Evolutionary conservation across 2,329 filamentous ascomycete species (phyloP).

Genomic region (Sphaerulina musiva): DNA sequence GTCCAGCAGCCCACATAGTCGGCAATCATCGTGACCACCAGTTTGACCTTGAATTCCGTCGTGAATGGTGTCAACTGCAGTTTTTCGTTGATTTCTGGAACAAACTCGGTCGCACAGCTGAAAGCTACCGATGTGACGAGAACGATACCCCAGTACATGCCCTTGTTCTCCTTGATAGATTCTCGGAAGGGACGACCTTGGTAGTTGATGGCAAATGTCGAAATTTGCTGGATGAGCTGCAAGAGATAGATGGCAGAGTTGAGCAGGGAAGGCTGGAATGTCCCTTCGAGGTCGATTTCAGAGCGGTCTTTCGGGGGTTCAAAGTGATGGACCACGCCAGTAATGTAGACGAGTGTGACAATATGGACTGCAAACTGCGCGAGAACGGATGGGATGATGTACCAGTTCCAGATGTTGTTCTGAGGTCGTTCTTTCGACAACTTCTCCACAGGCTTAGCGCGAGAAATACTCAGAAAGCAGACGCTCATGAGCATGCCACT

Average conservation of each 20-base stretch:
- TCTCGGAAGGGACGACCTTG: constrained; percentile 97
- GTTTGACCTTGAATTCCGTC: constrained; percentile 77
- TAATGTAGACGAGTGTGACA: constrained; percentile 86
- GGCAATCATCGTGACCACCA: constrained; percentile 76
- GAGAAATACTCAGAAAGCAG: constrained; percentile 97
- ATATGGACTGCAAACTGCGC: constrained; percentile 97
- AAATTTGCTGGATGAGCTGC: constrained; percentile 97
- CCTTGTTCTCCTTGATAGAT: constrained; percentile 87
- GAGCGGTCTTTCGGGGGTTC: constrained; percentile 56
- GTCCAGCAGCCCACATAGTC: constrained; percentile 84
- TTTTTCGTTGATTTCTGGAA: constrained; percentile 90
- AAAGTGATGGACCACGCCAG: constrained; percentile 75
- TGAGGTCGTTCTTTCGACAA: constrained; percentile 95
- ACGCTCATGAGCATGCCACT: constrained; percentile 99
- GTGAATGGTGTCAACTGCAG: constrained; percentile 88
- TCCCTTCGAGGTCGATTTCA: constrained; percentile 83
- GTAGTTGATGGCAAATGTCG: constrained; percentile 98
- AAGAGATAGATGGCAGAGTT: constrained; percentile 96
- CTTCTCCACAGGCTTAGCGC: constrained; percentile 89
- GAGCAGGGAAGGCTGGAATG: constrained; percentile 86
- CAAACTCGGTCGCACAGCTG: constrained; percentile 86
- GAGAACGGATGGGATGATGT: constrained; percentile 96
- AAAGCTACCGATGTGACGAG: constrained; percentile 87
- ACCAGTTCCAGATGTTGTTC: constrained; percentile 97
- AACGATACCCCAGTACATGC: constrained; percentile 96